A percentile compares a stretch with the other conserved stretches of the same genome.
Evolutionary conservation across 192 early-diverging fungal species (phyloP).

Genomic region (Entomortierella chlamydospora): DNA sequence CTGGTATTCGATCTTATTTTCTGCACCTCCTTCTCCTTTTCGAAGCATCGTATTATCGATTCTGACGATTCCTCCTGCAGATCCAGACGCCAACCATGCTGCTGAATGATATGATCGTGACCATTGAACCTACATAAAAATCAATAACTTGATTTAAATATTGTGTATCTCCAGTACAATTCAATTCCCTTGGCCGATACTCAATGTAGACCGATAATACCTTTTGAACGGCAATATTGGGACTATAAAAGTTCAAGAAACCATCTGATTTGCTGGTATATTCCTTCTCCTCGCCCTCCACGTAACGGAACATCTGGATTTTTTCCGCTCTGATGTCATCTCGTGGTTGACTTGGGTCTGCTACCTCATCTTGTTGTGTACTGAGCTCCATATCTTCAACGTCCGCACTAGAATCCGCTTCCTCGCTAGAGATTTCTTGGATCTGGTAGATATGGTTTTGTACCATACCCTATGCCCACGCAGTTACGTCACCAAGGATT

Average conservation of each 20-base stretch:
- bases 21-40: conserved; percentile 7
- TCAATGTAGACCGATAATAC: neutral
- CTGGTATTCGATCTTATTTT: conserved; percentile 31
- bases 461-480: conserved; percentile 27
- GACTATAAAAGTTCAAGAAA: conserved; percentile 16
- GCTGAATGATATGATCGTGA: conserved; percentile 36
- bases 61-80: conserved; percentile 38
- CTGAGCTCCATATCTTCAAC: too few relatives aligned
- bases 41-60: conserved; percentile 48
- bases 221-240: conserved; percentile 46
- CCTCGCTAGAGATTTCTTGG: neutral
- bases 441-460: conserved; percentile 43
- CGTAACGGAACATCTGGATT: neutral
- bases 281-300: conserved; percentile 24
- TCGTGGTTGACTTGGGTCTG: neutral
- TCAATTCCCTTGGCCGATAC: neutral
- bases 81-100: conserved; percentile 48
- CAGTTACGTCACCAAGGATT: neutral
- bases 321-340: neutral
- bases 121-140: conserved; percentile 37
- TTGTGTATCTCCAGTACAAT: neutral
- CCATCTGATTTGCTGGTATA: conserved; percentile 23
- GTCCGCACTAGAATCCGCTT: too few relatives aligned
- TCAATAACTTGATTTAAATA: neutral
- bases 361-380: neutral